A percentile compares a stretch with the other conserved stretches of the same genome.
These are phyloP conservation scores for Termitomyces sp. DNA, from an alignment of 768 basidiomycete genomes.

Conservation along the genomic window DNA sequence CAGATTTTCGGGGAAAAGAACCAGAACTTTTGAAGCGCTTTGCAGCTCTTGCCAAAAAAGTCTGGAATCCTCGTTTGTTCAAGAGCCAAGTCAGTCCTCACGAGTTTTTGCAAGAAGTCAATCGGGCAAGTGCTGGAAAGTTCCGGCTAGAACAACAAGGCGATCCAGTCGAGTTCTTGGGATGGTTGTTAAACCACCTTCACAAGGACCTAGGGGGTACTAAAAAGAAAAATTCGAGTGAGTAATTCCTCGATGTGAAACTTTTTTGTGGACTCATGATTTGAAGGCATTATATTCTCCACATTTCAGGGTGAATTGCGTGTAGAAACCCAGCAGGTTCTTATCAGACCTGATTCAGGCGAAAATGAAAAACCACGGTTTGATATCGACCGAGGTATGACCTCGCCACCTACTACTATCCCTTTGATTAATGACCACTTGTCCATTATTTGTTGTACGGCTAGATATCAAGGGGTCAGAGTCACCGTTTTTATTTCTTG, in stretches of 20 bases:
- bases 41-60: constrained; percentile 81
- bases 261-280: constrained; percentile 20
- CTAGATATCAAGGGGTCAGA: constrained; percentile 81
- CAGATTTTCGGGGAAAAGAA: constrained; percentile 69
- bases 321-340: constrained; percentile 90
- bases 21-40: constrained; percentile 89
- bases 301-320: constrained; percentile 94
- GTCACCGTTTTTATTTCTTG: constrained; percentile 94
- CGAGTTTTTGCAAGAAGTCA: constrained; percentile 97
- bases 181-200: constrained; percentile 92
- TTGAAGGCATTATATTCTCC: constrained; percentile 81
- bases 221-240: constrained; percentile 90
- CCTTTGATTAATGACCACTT: constrained; percentile 3
- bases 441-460: constrained; percentile 3
- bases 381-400: constrained; percentile 88
- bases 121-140: constrained; percentile 83
- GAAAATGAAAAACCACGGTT: constrained; percentile 84
- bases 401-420: constrained; percentile 1
- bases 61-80: constrained; percentile 96
- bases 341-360: constrained; percentile 76
- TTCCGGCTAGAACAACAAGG: constrained; percentile 94
- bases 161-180: constrained; percentile 93
- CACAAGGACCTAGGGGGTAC: constrained; percentile 94
- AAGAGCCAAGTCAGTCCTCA: constrained; percentile 99
- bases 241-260: constrained; percentile 28